Conservation (phyloP, 495 filamentous ascomycete species). For the Margaritispora aquatica region DNA sequence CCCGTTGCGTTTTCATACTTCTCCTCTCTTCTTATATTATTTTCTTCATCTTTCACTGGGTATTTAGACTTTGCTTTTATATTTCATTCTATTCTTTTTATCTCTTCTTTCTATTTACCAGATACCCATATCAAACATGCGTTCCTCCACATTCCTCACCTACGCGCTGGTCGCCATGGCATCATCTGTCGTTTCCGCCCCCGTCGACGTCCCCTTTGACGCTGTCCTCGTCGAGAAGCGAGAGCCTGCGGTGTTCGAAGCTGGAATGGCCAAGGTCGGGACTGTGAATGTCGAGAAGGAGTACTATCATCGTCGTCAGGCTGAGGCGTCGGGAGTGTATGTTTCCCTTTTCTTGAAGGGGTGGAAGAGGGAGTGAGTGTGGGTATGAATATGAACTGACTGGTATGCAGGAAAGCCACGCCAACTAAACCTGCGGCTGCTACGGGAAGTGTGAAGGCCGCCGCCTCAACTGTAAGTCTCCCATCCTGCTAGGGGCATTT, state of each 20-base stretch:
- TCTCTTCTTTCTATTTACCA: too few species aligned
- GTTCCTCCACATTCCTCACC: conserved; percentile 7
- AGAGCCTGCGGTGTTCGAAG: not conserved
- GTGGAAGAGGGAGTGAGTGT: too few species aligned
- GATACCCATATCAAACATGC: too few species aligned
- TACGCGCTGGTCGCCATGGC: conserved; percentile 14
- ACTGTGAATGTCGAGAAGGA: not conserved
- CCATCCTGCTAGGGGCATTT: too few species aligned
- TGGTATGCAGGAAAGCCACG: too few species aligned
- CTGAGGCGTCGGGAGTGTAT: not conserved
- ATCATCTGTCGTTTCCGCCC: not conserved
- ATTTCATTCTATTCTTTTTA: too few species aligned
- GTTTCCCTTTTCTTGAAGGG: not conserved
- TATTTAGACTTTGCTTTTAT: too few species aligned
- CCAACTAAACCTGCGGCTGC: not conserved
- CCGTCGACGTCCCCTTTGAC: not conserved
- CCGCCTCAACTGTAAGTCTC: not conserved
- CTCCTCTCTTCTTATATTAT: not conserved
- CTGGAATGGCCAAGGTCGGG: not conserved
- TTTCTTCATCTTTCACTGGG: not conserved
- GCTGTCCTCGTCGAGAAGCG: not conserved
- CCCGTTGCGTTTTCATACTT: not conserved
- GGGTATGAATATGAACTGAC: too few species aligned
- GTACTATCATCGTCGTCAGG: not conserved
- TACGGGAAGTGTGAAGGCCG: not conserved